Evolutionary conservation across 78 protist genomes (phyloP).

Genomic region (Emiliania huxleyi): DNA sequence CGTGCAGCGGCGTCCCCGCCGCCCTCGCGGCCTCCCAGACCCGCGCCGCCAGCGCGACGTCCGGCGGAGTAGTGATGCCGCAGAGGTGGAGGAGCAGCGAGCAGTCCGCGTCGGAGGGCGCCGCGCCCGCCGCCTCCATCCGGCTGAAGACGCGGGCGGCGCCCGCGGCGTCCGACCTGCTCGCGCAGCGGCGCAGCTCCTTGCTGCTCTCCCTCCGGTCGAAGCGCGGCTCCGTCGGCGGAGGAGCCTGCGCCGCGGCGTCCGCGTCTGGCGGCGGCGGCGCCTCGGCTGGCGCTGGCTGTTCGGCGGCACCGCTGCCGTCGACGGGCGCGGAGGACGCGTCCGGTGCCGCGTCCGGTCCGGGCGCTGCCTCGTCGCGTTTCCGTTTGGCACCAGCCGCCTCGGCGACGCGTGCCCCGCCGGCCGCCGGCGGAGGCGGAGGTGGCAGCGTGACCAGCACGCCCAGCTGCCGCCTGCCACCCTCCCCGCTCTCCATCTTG

Average conservation of each 20-base stretch:
- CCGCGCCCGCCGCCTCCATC: background rate
- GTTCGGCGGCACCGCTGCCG: background rate
- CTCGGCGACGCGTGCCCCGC: background rate
- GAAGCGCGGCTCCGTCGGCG: too few relatives aligned
- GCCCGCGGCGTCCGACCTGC: background rate
- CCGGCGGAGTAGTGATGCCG: background rate
- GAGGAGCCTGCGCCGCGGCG: background rate
- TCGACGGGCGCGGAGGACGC: background rate
- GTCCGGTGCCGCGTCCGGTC: background rate
- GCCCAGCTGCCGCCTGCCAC: too few relatives aligned
- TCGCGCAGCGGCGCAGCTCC: background rate
- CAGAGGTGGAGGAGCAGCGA: background rate
- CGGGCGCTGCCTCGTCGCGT: background rate
- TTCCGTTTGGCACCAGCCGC: background rate
- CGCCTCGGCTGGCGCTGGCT: background rate
- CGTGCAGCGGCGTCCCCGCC: background rate
- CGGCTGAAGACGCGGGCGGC: background rate
- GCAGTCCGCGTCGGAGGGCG: background rate
- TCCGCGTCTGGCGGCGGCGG: background rate
- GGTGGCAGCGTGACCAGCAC: background rate
- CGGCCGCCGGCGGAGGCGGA: background rate
- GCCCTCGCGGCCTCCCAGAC: background rate
- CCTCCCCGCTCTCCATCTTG: background rate
- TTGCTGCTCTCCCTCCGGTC: background rate
- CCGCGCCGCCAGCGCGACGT: background rate